Base-by-base conservation (phyloP, 768 basidiomycete genomes). In the Leccinum rimulosum region DNA sequence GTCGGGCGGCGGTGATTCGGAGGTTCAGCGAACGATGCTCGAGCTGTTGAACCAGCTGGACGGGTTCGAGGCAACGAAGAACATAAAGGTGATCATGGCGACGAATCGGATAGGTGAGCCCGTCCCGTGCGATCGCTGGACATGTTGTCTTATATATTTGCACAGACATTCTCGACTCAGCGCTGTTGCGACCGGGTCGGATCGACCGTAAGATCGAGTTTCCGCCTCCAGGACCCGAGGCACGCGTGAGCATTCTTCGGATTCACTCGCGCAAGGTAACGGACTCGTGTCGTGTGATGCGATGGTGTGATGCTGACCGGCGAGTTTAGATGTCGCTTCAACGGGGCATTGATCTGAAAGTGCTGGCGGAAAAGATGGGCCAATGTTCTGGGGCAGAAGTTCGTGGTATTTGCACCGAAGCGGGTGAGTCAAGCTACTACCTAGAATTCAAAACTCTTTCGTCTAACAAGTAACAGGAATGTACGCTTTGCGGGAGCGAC, bases 361-460 rank as follows among this genome's bases (percentile, higher is more conserved):
- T 88, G 2, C 80, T 99, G 3, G 96, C 96, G 0, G 96, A 98
- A 74, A 98, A 99, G 83, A 99, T 98, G 96, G 96, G 96, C 1
- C 93, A 97, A 70, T 98, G 96, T 71, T 96, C 93, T 2, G 96
- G 96, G 65, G 96, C 96, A 2, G 96, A 99, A 73, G 96, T 98
- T 15, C 84, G 96, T 15, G 96, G 95, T 75, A 97, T 97, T 65
- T 96, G 95, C 72, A 96, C 95, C 0, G 95, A 96, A 78, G 95
- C 95, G 25, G 92, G 92, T 87, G 57, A 60, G 85, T 60, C 2
- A 0, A 0, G 2, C 9, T 38, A 6, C 6, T 11, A 9, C 25
- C n/a, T 43, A 43, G 9, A 9, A 48, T 48, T 22, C 6, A 7
- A 17, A n/a, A 35, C 5, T 5, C 0, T n/a, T 15, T 43, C 11